Evolutionary conservation across 1,284 basidiomycete species (phyloP).

Genomic region (Pisolithus thermaeus): DNA sequence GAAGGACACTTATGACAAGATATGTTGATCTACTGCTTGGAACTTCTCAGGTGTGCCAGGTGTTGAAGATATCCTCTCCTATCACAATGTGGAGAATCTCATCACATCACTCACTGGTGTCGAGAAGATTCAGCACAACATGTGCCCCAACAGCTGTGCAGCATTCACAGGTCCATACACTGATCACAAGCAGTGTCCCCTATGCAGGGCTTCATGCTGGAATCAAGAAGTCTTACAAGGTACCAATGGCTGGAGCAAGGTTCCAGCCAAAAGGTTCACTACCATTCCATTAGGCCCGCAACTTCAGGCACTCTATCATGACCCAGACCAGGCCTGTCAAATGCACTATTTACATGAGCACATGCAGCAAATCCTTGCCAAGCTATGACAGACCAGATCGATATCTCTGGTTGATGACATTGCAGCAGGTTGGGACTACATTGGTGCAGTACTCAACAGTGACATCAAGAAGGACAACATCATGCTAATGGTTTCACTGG

Average conservation of each 20-base stretch:
- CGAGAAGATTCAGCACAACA: background rate
- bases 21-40: background rate
- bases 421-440: background rate
- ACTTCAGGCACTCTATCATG: constrained; percentile 29
- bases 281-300: constrained; percentile 34
- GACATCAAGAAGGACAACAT: constrained; percentile 1
- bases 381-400: background rate
- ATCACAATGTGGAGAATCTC: background rate
- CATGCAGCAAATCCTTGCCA: constrained; percentile 2
- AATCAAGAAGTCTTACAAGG: constrained; percentile 2
- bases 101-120: constrained; percentile 5
- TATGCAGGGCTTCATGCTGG: constrained; percentile 21
- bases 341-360: constrained; percentile 15
- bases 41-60: background rate
- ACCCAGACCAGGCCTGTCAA: constrained; percentile 14
- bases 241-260: background rate
- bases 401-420: background rate
- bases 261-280: constrained; percentile 22
- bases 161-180: too few species aligned
- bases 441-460: background rate
- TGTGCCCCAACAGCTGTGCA: too few species aligned
- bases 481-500: background rate
- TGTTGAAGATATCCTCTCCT: background rate
- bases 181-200: too few species aligned
- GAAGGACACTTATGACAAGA: background rate